These are phyloP conservation scores for Pinguiococcus pyrenoidosus DNA, from an alignment of 108 stramenopile genomes.

Conservation along the genomic window DNA sequence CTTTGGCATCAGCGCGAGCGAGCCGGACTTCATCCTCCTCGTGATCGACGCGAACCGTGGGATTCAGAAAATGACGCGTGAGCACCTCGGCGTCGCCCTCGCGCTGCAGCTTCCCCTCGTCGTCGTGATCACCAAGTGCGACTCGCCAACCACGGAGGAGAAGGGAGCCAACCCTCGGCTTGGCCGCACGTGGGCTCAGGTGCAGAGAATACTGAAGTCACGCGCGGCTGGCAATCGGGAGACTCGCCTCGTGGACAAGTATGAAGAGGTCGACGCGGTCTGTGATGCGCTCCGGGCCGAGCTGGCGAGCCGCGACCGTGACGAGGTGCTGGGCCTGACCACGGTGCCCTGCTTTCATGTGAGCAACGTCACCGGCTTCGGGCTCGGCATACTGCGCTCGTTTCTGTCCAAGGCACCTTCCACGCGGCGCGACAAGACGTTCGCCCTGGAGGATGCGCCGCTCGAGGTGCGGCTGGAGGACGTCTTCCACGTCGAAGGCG, in stretches of 20 bases:
- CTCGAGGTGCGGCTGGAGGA: not conserved
- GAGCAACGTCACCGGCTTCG: not conserved
- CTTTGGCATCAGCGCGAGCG: conserved; percentile 24
- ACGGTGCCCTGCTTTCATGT: not conserved
- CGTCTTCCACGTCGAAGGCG: not conserved
- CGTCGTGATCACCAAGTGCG: conserved; percentile 24
- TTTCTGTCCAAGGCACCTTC: not conserved
- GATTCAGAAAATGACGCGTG: conserved; percentile 17
- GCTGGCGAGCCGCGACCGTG: not conserved
- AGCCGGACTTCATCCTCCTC: conserved; percentile 24
- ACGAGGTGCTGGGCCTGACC: not conserved
- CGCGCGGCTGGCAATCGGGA: too few species aligned
- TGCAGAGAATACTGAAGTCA: not conserved
- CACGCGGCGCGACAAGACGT: not conserved
- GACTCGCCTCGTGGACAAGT: too few species aligned
- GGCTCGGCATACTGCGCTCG: not conserved
- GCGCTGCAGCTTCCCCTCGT: conserved; percentile 17
- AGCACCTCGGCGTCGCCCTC: conserved; percentile 20
- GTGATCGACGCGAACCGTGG: conserved; percentile 5
- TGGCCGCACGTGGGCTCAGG: not conserved
- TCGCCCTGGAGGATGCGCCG: not conserved
- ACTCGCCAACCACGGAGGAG: not conserved
- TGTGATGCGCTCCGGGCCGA: too few species aligned
- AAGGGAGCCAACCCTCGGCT: not conserved
- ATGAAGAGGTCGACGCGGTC: too few species aligned